phyloP scores from a whole-genome alignment of 495 filamentous ascomycete genomes.

The Penicillium diatomitis region DNA sequence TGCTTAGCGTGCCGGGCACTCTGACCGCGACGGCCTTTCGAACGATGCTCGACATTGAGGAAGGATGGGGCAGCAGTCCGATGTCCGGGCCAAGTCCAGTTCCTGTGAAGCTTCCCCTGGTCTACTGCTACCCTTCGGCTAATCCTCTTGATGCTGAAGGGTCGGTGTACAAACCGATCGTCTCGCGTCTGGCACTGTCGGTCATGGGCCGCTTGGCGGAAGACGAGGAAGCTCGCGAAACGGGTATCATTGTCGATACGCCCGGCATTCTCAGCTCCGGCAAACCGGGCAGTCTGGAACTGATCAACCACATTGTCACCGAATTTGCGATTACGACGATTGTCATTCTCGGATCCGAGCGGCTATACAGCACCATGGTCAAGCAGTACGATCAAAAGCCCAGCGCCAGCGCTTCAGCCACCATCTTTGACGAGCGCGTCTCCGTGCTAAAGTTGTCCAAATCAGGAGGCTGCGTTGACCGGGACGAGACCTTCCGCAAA shows the following conservation, averaged over 20 bases:
- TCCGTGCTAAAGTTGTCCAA: conserved; percentile 72
- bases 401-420: conserved; percentile 39
- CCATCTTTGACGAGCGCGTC: conserved; percentile 48
- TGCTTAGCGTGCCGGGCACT: conserved; percentile 78
- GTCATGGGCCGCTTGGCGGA: conserved; percentile 71
- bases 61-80: conserved; percentile 85
- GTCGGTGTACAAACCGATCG: conserved; percentile 60
- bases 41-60: conserved; percentile 78
- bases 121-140: conserved; percentile 78
- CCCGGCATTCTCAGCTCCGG: conserved; percentile 56
- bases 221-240: conserved; percentile 56
- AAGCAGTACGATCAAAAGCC: conserved; percentile 61
- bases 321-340: conserved; percentile 83
- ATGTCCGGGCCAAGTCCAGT: conserved; percentile 81
- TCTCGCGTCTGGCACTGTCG: conserved; percentile 70
- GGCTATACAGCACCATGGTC: conserved; percentile 67
- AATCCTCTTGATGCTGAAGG: conserved; percentile 63
- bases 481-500: conserved; percentile 68
- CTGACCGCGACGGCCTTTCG: conserved; percentile 76
- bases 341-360: conserved; percentile 75
- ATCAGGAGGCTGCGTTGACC: conserved; percentile 78
- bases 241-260: conserved; percentile 82
- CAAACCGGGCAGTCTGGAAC: conserved; percentile 56
- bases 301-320: conserved; percentile 72
- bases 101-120: conserved; percentile 83